These are phyloP conservation scores for Erucastrum elatum DNA, from an alignment of 345 rosid genomes.

Conservation along the genomic window DNA sequence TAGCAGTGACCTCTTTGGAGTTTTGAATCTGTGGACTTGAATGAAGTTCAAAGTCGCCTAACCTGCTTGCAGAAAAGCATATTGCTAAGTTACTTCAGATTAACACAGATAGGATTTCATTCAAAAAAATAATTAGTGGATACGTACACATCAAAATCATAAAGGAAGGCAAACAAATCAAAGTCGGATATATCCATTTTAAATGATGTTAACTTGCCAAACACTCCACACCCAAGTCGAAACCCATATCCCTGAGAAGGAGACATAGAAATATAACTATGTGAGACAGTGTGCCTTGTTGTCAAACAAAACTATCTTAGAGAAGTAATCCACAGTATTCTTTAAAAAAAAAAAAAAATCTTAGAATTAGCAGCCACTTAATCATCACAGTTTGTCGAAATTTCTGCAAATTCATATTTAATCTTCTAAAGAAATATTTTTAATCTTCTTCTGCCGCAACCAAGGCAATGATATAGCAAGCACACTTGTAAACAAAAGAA, in stretches of 20 bases:
- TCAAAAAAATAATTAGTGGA: conserved; percentile 3
- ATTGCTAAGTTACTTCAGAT: conserved; percentile 24
- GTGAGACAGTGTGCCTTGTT: conserved; percentile 2
- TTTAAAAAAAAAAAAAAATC: no score
- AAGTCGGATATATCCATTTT: conserved; percentile 76
- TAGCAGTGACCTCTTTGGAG: conserved; percentile 36
- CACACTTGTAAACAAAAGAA: no score
- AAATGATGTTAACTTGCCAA: conserved; percentile 54
- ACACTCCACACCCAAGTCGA: conserved; percentile 67
- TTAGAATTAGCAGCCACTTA: no score
- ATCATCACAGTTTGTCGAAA: no score
- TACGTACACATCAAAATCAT: conserved; percentile 65
- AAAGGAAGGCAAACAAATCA: conserved; percentile 44
- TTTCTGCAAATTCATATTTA: no score
- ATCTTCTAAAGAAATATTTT: no score
- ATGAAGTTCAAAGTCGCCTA: conserved; percentile 55
- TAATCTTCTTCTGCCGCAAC: no score
- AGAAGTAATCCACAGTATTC: neutral
- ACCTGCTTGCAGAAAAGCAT: conserved; percentile 45
- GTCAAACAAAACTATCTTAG: no score
- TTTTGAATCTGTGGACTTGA: conserved; percentile 33
- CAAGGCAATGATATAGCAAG: no score
- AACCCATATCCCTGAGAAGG: conserved; percentile 69
- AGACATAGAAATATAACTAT: conserved; percentile 17
- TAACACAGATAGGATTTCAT: neutral